Base-by-base conservation (phyloP, 768 basidiomycete genomes). In the Termitomyces bulborhizus region DNA sequence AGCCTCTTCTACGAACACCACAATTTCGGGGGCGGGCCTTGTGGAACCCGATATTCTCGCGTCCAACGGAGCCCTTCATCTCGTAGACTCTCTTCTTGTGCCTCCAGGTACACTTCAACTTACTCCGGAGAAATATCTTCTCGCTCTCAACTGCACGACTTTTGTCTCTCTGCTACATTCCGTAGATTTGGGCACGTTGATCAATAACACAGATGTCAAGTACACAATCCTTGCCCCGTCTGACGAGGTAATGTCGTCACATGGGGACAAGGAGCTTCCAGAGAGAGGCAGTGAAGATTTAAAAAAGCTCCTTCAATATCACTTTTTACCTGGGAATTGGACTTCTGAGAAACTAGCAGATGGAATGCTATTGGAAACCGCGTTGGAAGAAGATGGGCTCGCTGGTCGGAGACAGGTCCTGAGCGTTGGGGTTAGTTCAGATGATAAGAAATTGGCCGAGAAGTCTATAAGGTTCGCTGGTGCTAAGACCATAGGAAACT, bases 51-150 rank as follows among this genome's bases (percentile, higher is more conserved):
- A 99, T 64, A 83, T 97, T 36, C 93, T 94, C 63, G 95, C 91
- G 4, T 86, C 90, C 31, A 99, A 99, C 63, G 97, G 96, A 46
- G 97, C 98, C 43, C 68, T 98, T 15, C 97, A 99, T 69, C 81
- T 93, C 42, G 80, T 98, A 26, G 89, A 89, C 13, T 81, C 84
- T 13, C 81, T 98, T 24, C 81, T 99, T 13, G 68, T 95, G 11
- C 90, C 93, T 6, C 77, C 81, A 3, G 85, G 83, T 15, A 79
- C 89, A 44, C 80, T 96, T 24, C 76, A 83, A 57, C 72, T 94
- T 43, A 98, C 95, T 4, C 89, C 95, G 16, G 97, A 98, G 74
- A 98, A 98, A 70, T 93, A 88, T 60, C 86, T 99, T 16, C 82
- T 98, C 9, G 85, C 91, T 3, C 78, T 98, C 57, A 92, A 97